Evolutionary conservation across 208 protist species (phyloP), one percentile per base, ranked within the genome.

Genomic region (Acanthamoeba rhysodes): DNA sequence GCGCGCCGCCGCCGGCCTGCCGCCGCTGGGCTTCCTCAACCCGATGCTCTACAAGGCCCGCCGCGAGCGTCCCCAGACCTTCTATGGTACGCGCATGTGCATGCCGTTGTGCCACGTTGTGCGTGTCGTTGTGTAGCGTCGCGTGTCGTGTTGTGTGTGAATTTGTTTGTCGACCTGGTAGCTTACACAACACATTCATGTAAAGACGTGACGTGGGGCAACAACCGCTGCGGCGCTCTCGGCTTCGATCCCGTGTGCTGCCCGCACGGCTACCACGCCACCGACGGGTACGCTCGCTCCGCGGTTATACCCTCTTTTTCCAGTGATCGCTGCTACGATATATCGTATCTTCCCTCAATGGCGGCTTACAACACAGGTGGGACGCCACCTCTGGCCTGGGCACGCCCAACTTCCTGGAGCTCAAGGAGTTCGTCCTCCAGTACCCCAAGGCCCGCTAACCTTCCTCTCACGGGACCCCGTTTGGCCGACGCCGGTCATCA

Each of bases 321-420:
- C 50, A 57, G n/a, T 18, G 1, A 14, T 57, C 27, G 3, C 50
- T 41, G 37, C 1, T 41, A 41, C 37, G 4, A n/a, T n/a, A n/a
- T n/a, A n/a, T n/a, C 37, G 37, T 41, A 41, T 41, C 37, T 41
- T 41, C 37, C 37, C 37, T n/a, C n/a, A n/a, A n/a, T n/a, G n/a
- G n/a, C 37, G 37, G 37, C 4, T 41, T 1, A 41, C 37, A 41
- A 41, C 37, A 41, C 37, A 41, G n/a, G n/a, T n/a, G 87, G 87
- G 87, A 92, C 41, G 87, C 87, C 18, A 5, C 87, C 6, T 72
- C 87, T 7, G 87, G 87, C 66, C 64, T 92, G 7, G 87, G 87
- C 87, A 92, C 87, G 29, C 87, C 87, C 57, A 92, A 92, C 57
- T 92, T 92, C 64, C 34, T 76, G 32, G 64, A 74, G 87, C 59